phyloP scores from a whole-genome alignment of 106 monocot species.

The Ottelia alismoides region DNA sequence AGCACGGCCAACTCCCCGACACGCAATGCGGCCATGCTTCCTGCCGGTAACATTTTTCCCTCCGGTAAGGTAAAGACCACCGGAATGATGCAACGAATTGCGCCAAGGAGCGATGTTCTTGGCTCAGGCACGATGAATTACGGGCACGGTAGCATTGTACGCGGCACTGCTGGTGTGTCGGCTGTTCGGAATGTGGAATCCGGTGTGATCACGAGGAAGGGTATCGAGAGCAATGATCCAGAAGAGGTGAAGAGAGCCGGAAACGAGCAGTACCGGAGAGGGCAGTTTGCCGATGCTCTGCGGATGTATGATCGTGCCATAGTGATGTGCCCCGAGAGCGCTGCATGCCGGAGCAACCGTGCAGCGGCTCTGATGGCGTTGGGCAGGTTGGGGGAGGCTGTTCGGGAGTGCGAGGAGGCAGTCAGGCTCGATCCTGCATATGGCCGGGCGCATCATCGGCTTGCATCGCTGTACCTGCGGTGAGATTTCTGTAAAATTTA shows the following conservation, averaged over 20 bases:
- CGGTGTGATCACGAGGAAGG: not conserved
- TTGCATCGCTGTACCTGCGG: conserved; percentile 40
- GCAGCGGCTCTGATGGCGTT: conserved; percentile 63
- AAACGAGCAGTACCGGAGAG: conserved; percentile 63
- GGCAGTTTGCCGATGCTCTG: conserved; percentile 49
- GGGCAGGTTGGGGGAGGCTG: conserved; percentile 46
- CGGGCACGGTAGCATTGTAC: conserved; percentile 77
- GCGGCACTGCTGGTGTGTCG: conserved; percentile 11
- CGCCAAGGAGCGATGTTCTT: conserved; percentile 47
- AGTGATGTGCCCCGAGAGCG: conserved; percentile 42
- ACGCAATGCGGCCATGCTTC: conserved; percentile 49
- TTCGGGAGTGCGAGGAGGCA: conserved; percentile 49
- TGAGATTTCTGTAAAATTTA: no score
- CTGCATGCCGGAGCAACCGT: conserved; percentile 51
- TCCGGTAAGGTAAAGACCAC: conserved; percentile 51
- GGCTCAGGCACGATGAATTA: conserved; percentile 67
- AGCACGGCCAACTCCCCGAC: conserved; percentile 39
- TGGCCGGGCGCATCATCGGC: conserved; percentile 34
- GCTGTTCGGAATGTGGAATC: not conserved
- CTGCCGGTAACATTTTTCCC: conserved; percentile 75
- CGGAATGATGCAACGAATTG: conserved; percentile 15
- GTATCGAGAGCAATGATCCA: conserved; percentile 16
- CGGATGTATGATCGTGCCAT: conserved; percentile 46
- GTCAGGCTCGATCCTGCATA: conserved; percentile 38
- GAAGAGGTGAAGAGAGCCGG: conserved; percentile 53